phyloP scores from a whole-genome alignment of 169 alveolate genomes.

The Cryptosporidium canis region DNA sequence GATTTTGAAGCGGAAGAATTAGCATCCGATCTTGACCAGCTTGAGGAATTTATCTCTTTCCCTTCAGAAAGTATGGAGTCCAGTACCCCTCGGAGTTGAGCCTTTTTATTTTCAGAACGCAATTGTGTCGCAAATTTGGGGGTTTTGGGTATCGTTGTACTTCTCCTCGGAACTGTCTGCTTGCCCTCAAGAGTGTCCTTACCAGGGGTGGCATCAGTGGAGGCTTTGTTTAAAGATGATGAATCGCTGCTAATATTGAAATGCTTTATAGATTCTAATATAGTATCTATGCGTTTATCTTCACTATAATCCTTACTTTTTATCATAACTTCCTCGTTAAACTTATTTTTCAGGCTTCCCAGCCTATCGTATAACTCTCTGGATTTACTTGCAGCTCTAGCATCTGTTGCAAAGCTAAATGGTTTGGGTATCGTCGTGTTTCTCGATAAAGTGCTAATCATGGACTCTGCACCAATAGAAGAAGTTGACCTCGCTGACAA shows the following conservation, averaged over 20 bases:
- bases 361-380: conserved; percentile 12
- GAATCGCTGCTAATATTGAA: neutral
- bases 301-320: conserved; percentile 51
- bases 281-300: conserved; percentile 21
- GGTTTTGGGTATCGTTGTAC: conserved; percentile 31
- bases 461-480: conserved; percentile 66
- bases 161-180: neutral
- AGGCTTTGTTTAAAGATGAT: neutral
- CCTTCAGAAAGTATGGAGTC: conserved; percentile 13
- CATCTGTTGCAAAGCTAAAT: conserved; percentile 47
- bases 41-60: neutral
- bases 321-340: conserved; percentile 29
- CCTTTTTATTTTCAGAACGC: conserved; percentile 51
- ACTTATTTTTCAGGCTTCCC: neutral
- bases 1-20: neutral
- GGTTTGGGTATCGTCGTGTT: conserved; percentile 65
- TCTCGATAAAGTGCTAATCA: conserved; percentile 16
- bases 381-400: conserved; percentile 55
- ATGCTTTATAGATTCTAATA: conserved; percentile 22
- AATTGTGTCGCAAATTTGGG: conserved; percentile 64
- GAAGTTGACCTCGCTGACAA: conserved; percentile 52
- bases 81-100: conserved; percentile 33
- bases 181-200: neutral
- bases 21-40: neutral
- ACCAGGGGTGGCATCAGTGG: neutral